Percentiles rank a stretch among this genome's conserved stretches.
Conservation (phyloP, 139 green algal genomes). For the Coelastrella sp. region DNA sequence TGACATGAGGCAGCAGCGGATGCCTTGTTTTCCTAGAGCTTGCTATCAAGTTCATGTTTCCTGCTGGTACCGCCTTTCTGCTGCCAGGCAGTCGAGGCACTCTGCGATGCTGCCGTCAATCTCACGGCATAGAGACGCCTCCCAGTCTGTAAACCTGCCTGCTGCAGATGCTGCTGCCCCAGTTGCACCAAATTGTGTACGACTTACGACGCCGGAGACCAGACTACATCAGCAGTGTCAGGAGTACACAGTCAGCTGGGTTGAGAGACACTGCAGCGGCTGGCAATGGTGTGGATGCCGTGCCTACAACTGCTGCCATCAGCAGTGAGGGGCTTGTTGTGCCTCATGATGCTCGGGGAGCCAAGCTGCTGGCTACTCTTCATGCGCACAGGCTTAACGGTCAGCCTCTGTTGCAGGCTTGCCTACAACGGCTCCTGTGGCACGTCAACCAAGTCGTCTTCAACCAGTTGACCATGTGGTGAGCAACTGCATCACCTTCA, state of each 20-base stretch:
- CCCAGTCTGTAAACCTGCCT: no score
- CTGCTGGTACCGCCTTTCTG: not conserved
- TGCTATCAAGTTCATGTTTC: not conserved
- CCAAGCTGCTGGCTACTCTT: conserved; percentile 71
- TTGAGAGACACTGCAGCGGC: conserved; percentile 64
- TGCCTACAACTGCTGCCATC: conserved; percentile 23
- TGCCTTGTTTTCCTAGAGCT: not conserved
- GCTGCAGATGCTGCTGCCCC: conserved; percentile 75
- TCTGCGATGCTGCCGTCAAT: no score
- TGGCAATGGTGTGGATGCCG: conserved; percentile 38
- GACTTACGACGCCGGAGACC: conserved; percentile 45
- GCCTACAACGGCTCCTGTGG: conserved; percentile 82
- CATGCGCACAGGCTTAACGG: conserved; percentile 62
- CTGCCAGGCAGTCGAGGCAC: no score
- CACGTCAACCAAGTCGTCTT: conserved; percentile 90
- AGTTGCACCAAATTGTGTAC: conserved; percentile 72
- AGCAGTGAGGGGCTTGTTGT: conserved; percentile 38
- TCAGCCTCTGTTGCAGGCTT: conserved; percentile 78
- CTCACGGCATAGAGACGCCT: no score
- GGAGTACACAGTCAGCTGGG: not conserved
- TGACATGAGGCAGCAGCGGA: not conserved
- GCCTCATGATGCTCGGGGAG: conserved; percentile 48
- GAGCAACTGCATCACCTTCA: not conserved
- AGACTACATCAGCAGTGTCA: not conserved
- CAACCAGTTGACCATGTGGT: conserved; percentile 85